A percentile compares a stretch with the other conserved stretches of the same genome.
Evolutionary conservation across 805 yeast species (phyloP).

Genomic region (Clavispora phyllophila): DNA sequence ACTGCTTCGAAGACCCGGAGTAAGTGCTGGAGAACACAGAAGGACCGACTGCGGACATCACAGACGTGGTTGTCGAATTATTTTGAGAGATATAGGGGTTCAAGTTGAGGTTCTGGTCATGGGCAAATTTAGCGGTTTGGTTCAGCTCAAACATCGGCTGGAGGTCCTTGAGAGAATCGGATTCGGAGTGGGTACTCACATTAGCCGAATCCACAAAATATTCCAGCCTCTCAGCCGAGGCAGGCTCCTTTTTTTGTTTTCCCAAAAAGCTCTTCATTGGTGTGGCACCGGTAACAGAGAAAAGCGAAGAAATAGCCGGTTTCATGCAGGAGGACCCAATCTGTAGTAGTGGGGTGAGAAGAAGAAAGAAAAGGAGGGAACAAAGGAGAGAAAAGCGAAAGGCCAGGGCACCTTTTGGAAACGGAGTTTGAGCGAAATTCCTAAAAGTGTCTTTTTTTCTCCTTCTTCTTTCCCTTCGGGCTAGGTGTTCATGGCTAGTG

Average conservation of each 20-base stretch:
- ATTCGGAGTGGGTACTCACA: constrained; percentile 10
- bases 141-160: constrained; percentile 27
- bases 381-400: not conserved
- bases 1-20: constrained; percentile 36
- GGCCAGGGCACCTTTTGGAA: too few species aligned
- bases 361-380: too few species aligned
- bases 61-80: constrained; percentile 22
- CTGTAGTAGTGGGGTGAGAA: too few species aligned
- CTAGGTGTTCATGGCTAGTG: not conserved
- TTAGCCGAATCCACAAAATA: not conserved
- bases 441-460: too few species aligned
- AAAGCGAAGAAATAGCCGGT: not conserved
- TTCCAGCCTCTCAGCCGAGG: constrained; percentile 2
- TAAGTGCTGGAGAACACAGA: constrained; percentile 35
- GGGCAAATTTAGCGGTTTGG: constrained; percentile 15
- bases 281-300: not conserved
- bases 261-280: constrained; percentile 12
- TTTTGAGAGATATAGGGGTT: constrained; percentile 28
- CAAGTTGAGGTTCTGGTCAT: constrained; percentile 29
- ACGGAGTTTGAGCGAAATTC: too few species aligned
- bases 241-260: constrained; percentile 5
- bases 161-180: constrained; percentile 26
- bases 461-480: not conserved
- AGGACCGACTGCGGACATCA: constrained; percentile 19
- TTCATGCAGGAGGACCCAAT: not conserved